Base-by-base conservation (phyloP, 139 green algal species). In the Chlamydomonas asymmetrica region DNA sequence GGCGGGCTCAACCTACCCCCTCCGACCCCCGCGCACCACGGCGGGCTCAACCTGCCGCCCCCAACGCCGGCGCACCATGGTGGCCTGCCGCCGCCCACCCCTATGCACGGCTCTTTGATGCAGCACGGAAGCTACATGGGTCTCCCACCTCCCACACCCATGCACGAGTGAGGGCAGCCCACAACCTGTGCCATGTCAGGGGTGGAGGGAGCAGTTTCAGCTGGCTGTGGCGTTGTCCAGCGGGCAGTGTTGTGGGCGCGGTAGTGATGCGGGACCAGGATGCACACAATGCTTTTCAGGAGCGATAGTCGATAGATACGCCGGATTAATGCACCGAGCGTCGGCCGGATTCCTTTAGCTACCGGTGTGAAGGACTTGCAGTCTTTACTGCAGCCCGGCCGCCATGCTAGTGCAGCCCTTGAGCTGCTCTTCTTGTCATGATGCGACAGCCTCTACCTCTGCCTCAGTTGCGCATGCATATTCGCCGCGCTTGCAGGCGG, bases 11-110 rank as follows among this genome's bases (percentile, higher is more conserved):
- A 74, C 59, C 49, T 71, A 43, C 66, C 41, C 56, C 56, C 65
- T 8, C 74, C 56, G 2, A 71, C 66, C 34, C 75, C 62, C 7
- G 16, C 70, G 41, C 75, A 75, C 60, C 66, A 74, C 63, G 49
- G 60, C 6, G 50, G 50, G 63, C 40, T 59, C 29, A 67, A 74
- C 59, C 49, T 71, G 57, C 66, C 41, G 65, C 56, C 65, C 9
- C 74, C 56, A 2, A 71, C 66, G 43, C 75, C 62, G 6, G 16
- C 70, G 41, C 75, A 75, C 60, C 66, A 74, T 52, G 49, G 60
- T 3, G 50, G 50, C 16, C 62, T 74, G 10, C 62, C 73, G 52
- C 22, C 35, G 3, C n/a, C n/a, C n/a, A n/a, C n/a, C n/a, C n/a
- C 18, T 13, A n/a, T 66, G 59, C 59, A 66, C 59, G 25, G 31